Evolutionary conservation across 1,284 basidiomycete species (phyloP), one percentile per base, ranked within the genome.

Genomic region (Leucoagaricus sp.): DNA sequence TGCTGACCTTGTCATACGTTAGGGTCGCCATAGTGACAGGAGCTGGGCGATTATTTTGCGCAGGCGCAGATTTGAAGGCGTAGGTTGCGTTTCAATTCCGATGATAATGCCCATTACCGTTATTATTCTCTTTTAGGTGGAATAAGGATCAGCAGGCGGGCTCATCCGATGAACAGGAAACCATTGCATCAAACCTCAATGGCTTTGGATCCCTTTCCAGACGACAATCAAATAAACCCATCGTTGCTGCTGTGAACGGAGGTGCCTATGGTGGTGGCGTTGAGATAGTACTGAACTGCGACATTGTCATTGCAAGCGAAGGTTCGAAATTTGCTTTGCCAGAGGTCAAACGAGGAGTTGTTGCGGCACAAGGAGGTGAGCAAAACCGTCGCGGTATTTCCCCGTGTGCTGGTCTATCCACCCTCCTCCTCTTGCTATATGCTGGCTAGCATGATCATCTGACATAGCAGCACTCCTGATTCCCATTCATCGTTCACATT

Each of bases 161-260:
- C 17, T 63, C 67, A 28, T 64, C 67, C 0, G 73, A 74, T 55
- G 80, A 85, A 62, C 77, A 78, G 60, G 73, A 80, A 59, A 51
- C 61, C 15, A 58, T 79, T 23, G 69, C 73, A 1, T 57, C 67
- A 1, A 75, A 80, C 31, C 60, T 73, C 0, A 75, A 91, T 61
- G 93, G 92, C 1, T 94, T 95, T 67, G 93, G 82, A 0, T 83
- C 86, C 12, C 72, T 95, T 51, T 91, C 90, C 3, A 82, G 87
- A 29, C 78, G 91, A 1, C 79, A 81, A 49, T 83, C 82, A 8
- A 77, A 74, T 57, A 94, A 95, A 67, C 91, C 91, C 7, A 83
- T 93, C 60, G 89, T 95, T 50, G 90, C 91, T 17, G 92, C 93
- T 2, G 87, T 94, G 1, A 86, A 89, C 62, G 93, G 93, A 12